Percentiles rank a stretch among this genome's conserved stretches.
Evolutionary conservation across 495 filamentous ascomycete genomes (phyloP).

Genomic region (Gamarada debralockiae): DNA sequence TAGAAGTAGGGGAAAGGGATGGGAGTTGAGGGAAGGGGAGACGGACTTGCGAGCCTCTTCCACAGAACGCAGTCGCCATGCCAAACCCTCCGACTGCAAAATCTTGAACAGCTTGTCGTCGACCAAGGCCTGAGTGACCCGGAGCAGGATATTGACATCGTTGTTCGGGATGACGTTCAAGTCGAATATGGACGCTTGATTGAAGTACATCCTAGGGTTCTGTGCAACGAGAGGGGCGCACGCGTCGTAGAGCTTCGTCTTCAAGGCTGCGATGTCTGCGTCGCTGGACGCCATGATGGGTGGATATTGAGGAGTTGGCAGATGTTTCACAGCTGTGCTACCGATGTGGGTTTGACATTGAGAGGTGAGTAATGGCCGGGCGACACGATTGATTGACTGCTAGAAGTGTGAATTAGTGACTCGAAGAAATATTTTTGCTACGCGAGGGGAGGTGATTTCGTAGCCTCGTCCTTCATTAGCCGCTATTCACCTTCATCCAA

Average conservation of each 20-base stretch:
- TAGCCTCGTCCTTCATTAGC: background rate
- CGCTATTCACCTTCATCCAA: too few species aligned
- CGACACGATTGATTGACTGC: background rate
- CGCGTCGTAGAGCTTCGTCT: constrained; percentile 11
- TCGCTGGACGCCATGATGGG: constrained; percentile 17
- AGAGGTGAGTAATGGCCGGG: constrained; percentile 1
- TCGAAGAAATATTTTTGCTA: constrained; percentile 16
- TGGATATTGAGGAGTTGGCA: background rate
- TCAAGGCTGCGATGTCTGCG: constrained; percentile 15
- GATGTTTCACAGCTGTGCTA: constrained; percentile 8
- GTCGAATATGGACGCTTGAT: constrained; percentile 62
- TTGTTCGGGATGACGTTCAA: constrained; percentile 57
- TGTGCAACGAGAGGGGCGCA: constrained; percentile 18
- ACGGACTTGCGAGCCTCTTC: constrained; percentile 70
- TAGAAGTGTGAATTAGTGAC: constrained; percentile 9
- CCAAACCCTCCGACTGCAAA: constrained; percentile 48
- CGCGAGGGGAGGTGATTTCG: constrained; percentile 8
- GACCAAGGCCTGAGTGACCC: constrained; percentile 57
- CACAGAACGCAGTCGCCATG: constrained; percentile 62
- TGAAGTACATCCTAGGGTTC: constrained; percentile 49
- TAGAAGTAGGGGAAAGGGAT: too few species aligned
- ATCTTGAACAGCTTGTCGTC: constrained; percentile 66
- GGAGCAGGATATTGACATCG: constrained; percentile 52
- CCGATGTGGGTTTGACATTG: constrained; percentile 16
- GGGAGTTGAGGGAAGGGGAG: background rate